Evolutionary conservation across 768 basidiomycete species (phyloP), one percentile per base, ranked within the genome.

Genomic region (Bullera alba): DNA sequence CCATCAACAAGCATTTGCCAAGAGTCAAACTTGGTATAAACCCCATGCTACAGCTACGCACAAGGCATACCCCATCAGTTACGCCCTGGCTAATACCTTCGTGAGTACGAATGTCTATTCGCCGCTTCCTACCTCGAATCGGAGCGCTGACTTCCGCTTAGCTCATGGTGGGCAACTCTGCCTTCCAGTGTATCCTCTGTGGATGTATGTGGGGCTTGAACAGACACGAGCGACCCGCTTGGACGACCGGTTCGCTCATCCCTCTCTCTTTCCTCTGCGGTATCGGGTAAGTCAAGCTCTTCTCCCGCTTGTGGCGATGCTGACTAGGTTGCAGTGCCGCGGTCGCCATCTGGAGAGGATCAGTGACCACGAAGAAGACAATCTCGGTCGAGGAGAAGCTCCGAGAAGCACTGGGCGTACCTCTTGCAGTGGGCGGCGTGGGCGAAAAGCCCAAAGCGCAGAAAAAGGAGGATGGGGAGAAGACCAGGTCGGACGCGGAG

Each of bases 31-130:
- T 1, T 91, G 87, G 87, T 91, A 89, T 72, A 75, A 84, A 45
- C 80, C 87, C 5, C 87, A 91, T 69, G 85, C 85, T 17, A 87
- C 86, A 12, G 82, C 82, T 51, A 87, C 87, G 0, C 87, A 76
- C 52, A 58, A 46, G 29, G 74, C 73, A 7, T 73, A 67, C 51
- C 63, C 69, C 0, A 73, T 74, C 51, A 60, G 39, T 26, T 71
- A 60, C 53, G 87, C 86, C 4, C 75, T 89, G 30, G 75, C 78
- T 71, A 88, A 89, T 32, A 85, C 85, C 58, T 75, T 82, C 29
- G 65, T 66, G 35, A 41, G 63, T 58, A 10, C 5, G 12, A 27
- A 23, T n/a, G n/a, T n/a, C n/a, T n/a, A n/a, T 23, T 14, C 19
- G 12, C 42, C 12, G 19, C 19, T 10, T 23, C 14, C 25, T 12